Conservation (phyloP, 768 basidiomycete genomes). For the Mycena floridula region DNA sequence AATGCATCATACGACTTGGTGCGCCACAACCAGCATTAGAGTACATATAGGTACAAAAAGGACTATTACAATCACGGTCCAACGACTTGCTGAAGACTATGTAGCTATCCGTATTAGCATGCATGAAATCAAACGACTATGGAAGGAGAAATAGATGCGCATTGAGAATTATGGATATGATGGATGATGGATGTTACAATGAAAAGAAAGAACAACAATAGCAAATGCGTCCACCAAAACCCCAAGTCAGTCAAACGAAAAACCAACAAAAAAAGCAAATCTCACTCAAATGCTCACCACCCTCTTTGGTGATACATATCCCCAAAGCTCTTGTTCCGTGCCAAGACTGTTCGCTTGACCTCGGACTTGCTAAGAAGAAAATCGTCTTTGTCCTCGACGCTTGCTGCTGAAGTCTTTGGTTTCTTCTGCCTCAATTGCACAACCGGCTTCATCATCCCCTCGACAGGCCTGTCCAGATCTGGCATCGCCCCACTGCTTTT, state of each 20-base stretch:
- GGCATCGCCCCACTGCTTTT: constrained; percentile 5
- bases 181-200: neutral
- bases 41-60: too few relatives aligned
- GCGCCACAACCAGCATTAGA: too few relatives aligned
- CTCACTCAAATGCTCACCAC: neutral
- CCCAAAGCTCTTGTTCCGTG: neutral
- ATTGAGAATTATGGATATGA: too few relatives aligned
- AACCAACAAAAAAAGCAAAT: neutral
- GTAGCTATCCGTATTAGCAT: too few relatives aligned
- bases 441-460: neutral
- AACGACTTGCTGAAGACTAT: too few relatives aligned
- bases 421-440: neutral
- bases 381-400: neutral
- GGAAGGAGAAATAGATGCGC: too few relatives aligned
- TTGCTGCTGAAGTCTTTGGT: neutral
- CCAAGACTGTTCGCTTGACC: neutral
- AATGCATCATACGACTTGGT: too few relatives aligned
- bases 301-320: neutral
- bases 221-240: neutral
- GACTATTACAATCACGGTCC: too few relatives aligned
- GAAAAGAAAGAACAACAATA: neutral
- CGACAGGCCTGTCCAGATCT: neutral
- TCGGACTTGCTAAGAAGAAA: neutral
- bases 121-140: too few relatives aligned
- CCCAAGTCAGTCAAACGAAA: neutral